Evolutionary conservation across 2,329 filamentous ascomycete genomes (phyloP).

Genomic region (Triangularia setosa): DNA sequence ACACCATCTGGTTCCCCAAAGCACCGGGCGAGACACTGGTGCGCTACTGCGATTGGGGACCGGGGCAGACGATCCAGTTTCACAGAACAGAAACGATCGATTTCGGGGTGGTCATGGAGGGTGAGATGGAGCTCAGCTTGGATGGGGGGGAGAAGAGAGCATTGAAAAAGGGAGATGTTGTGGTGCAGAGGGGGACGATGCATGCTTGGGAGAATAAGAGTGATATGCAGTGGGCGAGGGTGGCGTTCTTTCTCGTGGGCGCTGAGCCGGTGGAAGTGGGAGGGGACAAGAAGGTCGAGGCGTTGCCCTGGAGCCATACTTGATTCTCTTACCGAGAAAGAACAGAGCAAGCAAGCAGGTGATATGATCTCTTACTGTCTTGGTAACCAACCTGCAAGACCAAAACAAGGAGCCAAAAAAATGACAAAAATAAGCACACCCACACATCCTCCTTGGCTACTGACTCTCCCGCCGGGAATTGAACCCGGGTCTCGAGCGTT

Average conservation of each 20-base stretch:
- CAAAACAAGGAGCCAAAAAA: background rate
- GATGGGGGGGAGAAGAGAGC: conserved; percentile 40
- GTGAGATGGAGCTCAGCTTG: conserved; percentile 40
- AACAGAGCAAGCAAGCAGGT: too few relatives aligned
- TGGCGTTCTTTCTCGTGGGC: conserved; percentile 36
- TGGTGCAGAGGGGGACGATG: conserved; percentile 46
- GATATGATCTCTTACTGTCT: too few relatives aligned
- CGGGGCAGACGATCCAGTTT: conserved; percentile 1
- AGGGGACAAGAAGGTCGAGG: conserved; percentile 13
- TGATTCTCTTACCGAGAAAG: too few relatives aligned
- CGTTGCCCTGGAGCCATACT: conserved; percentile 5
- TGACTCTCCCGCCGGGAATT: background rate
- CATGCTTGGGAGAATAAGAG: conserved; percentile 40
- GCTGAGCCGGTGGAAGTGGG: conserved; percentile 27
- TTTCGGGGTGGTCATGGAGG: conserved; percentile 46
- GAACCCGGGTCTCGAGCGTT: background rate
- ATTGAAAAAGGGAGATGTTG: conserved; percentile 44
- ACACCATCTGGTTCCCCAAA: conserved; percentile 15
- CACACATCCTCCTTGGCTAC: background rate
- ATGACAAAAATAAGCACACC: background rate
- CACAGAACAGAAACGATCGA: conserved; percentile 24
- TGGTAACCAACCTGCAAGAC: too few relatives aligned
- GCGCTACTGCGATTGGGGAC: conserved; percentile 20
- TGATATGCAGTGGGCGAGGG: conserved; percentile 39
- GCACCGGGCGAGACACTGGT: conserved; percentile 5